These are phyloP conservation scores for Mycogone perniciosa DNA, from an alignment of 2,329 filamentous ascomycete species.

Conservation along the genomic window DNA sequence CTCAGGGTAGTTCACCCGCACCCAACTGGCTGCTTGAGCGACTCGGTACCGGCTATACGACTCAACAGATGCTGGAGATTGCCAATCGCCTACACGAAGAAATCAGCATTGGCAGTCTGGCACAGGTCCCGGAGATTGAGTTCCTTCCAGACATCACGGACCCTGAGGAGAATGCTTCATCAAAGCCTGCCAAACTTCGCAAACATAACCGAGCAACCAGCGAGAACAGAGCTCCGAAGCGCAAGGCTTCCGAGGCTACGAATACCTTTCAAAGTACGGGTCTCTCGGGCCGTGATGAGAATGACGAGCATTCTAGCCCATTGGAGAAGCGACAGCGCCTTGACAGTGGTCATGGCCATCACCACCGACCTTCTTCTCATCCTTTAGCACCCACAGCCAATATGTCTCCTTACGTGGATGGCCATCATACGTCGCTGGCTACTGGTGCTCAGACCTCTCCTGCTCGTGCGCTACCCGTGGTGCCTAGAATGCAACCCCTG, in stretches of 20 bases:
- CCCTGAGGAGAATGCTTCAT: slow-evolving; percentile 22
- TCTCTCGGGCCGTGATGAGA: background rate
- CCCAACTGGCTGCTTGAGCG: slow-evolving; percentile 44
- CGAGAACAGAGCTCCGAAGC: slow-evolving; percentile 18
- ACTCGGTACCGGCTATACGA: slow-evolving; percentile 42
- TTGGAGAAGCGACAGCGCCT: slow-evolving; percentile 21
- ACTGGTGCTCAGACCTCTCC: background rate
- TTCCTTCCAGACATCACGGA: slow-evolving; percentile 49
- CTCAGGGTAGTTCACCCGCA: slow-evolving; percentile 31
- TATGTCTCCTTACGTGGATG: slow-evolving; percentile 9
- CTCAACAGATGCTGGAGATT: slow-evolving; percentile 41
- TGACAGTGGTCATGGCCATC: background rate
- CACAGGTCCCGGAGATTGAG: slow-evolving; percentile 52
- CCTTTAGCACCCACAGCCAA: slow-evolving; percentile 4
- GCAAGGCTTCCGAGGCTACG: slow-evolving; percentile 18
- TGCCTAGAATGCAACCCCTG: slow-evolving; percentile 18
- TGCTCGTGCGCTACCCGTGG: slow-evolving; percentile 17
- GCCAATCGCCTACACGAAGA: slow-evolving; percentile 39
- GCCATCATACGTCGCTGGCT: background rate
- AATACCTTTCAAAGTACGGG: background rate
- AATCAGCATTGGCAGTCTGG: slow-evolving; percentile 36
- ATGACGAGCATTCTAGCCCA: slow-evolving; percentile 4
- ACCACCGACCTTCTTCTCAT: background rate
- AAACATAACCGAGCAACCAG: slow-evolving; percentile 14
- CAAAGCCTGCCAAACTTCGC: slow-evolving; percentile 19